Base-by-base conservation (phyloP, 176 grass and related monocot genomes). In the Echinochloa phyllopogon region DNA sequence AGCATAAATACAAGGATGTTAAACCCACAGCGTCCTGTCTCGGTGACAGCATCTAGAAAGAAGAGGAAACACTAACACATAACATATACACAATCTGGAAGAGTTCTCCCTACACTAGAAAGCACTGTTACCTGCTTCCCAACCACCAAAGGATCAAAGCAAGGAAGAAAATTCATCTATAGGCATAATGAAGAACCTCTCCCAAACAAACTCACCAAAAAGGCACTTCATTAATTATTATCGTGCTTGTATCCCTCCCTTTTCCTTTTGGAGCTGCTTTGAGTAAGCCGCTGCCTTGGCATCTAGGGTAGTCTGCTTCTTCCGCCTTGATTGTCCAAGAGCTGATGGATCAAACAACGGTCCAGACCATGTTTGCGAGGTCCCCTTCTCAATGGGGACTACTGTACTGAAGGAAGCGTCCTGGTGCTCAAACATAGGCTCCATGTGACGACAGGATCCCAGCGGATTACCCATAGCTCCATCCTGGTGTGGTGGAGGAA, bases 401-500 rank as follows among this genome's bases (percentile, higher is more conserved):
- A 86, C 40, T 3, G 88, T 90, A 33, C 72, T 78, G 79, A 90
- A 90, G 57, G 88, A 90, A 90, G 78, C 56, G 5, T 90, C 88
- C 48, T 77, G 83, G 16, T 86, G 83, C 65, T 90, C 84, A 60
- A 83, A 86, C 38, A 73, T 78, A 25, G 84, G 84, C 47, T 90
- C 84, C 73, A 90, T 48, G 48, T 66, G 65, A 49, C 55, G 88
- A 77, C 65, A 65, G 27, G 79, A 86, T 78, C 88, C 88, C 52
- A 86, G 77, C 3, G 78, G 88, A 72, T 90, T 86, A 44, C 88
- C 84, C 57, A 82, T 86, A 9, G 73, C 88, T 66, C 88, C 88
- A 86, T 90, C 88, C 74, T 90, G 88, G 59, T 90, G 88, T 0
- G 88, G 84, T 0, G 88, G 88, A 72, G 88, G 88, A 13, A 90